A percentile compares a stretch with the other conserved stretches of the same genome.
Conservation (phyloP, 257 asterid genomes). For the Solanum habrochaites region DNA sequence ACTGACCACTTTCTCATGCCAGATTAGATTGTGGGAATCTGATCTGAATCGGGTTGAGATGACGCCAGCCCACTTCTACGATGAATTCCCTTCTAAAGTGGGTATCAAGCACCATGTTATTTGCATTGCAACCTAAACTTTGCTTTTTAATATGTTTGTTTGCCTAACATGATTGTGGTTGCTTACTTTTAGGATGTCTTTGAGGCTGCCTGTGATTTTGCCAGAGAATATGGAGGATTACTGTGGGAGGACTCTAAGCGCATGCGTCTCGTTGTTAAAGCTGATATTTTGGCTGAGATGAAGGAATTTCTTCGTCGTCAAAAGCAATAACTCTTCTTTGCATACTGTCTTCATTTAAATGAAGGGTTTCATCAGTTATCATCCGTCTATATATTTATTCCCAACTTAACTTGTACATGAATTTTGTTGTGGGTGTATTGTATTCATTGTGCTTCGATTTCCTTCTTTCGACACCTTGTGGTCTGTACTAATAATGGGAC, state of each 20-base stretch:
- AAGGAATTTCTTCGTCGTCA: slow-evolving; percentile 73
- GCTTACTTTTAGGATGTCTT: slow-evolving; percentile 51
- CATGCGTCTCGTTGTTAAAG: slow-evolving; percentile 75
- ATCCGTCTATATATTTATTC: neutral
- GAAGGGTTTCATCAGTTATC: neutral
- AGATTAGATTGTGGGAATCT: slow-evolving; percentile 94
- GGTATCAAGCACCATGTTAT: neutral
- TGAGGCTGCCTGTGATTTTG: slow-evolving; percentile 83
- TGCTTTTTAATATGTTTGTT: neutral
- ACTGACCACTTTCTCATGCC: slow-evolving; percentile 1
- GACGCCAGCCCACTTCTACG: slow-evolving; percentile 54
- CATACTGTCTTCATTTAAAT: neutral
- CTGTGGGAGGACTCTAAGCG: slow-evolving; percentile 74
- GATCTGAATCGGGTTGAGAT: slow-evolving; percentile 87
- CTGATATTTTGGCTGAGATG: slow-evolving; percentile 58
- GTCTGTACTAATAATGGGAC: neutral
- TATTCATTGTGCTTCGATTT: neutral
- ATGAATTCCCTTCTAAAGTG: slow-evolving; percentile 86
- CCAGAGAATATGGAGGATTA: slow-evolving; percentile 68
- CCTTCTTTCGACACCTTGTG: neutral
- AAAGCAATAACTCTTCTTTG: slow-evolving; percentile 31
- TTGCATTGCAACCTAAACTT: neutral
- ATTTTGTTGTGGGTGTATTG: neutral
- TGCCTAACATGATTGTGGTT: neutral
- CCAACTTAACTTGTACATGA: neutral